phyloP scores from a whole-genome alignment of 805 yeast genomes.

The Wickerhamomyces queroliae region DNA sequence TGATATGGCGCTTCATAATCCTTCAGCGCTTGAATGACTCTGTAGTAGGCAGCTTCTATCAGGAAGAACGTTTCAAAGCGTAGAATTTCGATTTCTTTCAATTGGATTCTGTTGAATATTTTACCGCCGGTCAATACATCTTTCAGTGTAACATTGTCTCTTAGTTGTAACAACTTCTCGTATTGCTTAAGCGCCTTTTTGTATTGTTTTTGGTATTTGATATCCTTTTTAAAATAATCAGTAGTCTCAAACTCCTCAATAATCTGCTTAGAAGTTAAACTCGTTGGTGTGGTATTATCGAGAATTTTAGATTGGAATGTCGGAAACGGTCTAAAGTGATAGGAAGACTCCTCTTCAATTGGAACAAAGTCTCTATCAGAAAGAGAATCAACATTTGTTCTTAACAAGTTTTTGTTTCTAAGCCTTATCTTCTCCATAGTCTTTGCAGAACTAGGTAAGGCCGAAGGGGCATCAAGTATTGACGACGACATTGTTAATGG shows the following conservation, averaged over 20 bases:
- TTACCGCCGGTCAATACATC: constrained; percentile 10
- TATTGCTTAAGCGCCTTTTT: constrained; percentile 2
- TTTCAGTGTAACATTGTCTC: not conserved
- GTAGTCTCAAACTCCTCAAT: constrained; percentile 6
- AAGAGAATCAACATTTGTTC: no score
- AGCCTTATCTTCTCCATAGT: no score
- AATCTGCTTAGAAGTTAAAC: not conserved
- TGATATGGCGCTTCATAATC: constrained; percentile 9
- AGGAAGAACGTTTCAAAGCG: constrained; percentile 2
- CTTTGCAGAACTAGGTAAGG: no score
- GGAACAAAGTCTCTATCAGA: not conserved
- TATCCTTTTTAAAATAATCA: not conserved
- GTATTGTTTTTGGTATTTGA: constrained; percentile 1
- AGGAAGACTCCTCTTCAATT: no score
- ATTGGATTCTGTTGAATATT: constrained; percentile 6
- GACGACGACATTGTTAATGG: no score
- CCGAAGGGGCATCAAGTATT: no score
- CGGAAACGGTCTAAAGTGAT: no score
- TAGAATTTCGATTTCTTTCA: constrained; percentile 4
- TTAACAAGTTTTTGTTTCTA: no score
- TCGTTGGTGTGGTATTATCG: not conserved
- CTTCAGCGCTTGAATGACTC: constrained; percentile 2
- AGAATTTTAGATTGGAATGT: no score
- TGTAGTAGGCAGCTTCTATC: constrained; percentile 5
- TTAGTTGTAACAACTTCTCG: constrained; percentile 1